Evolutionary conservation across 129 eudicot species (phyloP).

Genomic region (Centella asiatica): DNA sequence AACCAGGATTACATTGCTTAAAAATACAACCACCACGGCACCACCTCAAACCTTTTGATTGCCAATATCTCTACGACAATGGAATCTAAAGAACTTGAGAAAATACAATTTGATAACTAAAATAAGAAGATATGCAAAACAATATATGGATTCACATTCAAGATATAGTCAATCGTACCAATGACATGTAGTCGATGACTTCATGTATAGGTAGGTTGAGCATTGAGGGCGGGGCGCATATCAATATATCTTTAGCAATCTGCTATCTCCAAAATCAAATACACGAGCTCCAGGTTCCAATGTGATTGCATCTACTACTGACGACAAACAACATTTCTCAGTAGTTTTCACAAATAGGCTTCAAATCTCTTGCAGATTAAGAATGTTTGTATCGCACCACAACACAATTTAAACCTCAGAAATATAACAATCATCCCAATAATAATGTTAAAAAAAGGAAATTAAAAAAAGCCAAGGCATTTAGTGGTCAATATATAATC

Average conservation of each 20-base stretch:
- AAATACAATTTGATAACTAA: background rate
- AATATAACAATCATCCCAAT: background rate
- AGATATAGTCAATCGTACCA: conserved; percentile 23
- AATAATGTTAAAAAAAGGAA: no score
- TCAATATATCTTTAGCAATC: conserved; percentile 85
- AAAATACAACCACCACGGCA: no score
- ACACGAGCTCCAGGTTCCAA: conserved; percentile 72
- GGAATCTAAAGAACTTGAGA: background rate
- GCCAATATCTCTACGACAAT: background rate
- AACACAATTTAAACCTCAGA: background rate
- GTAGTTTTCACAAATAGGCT: conserved; percentile 54
- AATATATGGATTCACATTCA: background rate
- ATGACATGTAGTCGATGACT: conserved; percentile 54
- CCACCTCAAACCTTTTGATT: no score
- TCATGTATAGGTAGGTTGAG: conserved; percentile 36
- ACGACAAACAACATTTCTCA: conserved; percentile 71
- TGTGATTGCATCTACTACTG: conserved; percentile 70
- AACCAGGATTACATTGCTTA: no score
- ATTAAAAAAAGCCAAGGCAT: no score
- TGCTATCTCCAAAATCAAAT: conserved; percentile 84
- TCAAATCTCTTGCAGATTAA: conserved; percentile 48
- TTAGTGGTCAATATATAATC: no score
- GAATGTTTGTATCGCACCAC: no score
- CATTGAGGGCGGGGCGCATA: conserved; percentile 59
- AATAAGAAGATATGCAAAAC: conserved; percentile 1